Evolutionary conservation across 176 grass and related monocot species (phyloP).

Genomic region (maize (Zea mays)): Zm-B73-REFERENCE-NAM-5.0 NC_050100.1:223736001-223736500

Average conservation of each 20-base stretch:
- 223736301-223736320: constrained; percentile 49
- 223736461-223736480: constrained; percentile 69
- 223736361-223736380: constrained; percentile 9
- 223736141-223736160: constrained; percentile 8
- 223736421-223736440: constrained; percentile 76
- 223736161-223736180: constrained; percentile 18
- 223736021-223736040: constrained; percentile 3
- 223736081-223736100: constrained; percentile 2
- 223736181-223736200: constrained; percentile 2
- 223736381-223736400: constrained; percentile 61
- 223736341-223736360: constrained; percentile 28
- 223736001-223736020: background rate
- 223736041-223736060: constrained; percentile 13
- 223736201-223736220: constrained; percentile 88
- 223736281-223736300: constrained; percentile 85
- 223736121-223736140: constrained; percentile 15
- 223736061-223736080: background rate
- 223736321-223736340: constrained; percentile 27
- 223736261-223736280: constrained; percentile 74
- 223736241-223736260: constrained; percentile 75
- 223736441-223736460: constrained; percentile 86
- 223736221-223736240: constrained; percentile 53
- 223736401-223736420: constrained; percentile 78
- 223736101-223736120: background rate
- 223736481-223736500: constrained; percentile 85